Evolutionary conservation across 352 stramenopile species (phyloP), one percentile per base, ranked within the genome.

Genomic region (Blastocystis sp.): DNA sequence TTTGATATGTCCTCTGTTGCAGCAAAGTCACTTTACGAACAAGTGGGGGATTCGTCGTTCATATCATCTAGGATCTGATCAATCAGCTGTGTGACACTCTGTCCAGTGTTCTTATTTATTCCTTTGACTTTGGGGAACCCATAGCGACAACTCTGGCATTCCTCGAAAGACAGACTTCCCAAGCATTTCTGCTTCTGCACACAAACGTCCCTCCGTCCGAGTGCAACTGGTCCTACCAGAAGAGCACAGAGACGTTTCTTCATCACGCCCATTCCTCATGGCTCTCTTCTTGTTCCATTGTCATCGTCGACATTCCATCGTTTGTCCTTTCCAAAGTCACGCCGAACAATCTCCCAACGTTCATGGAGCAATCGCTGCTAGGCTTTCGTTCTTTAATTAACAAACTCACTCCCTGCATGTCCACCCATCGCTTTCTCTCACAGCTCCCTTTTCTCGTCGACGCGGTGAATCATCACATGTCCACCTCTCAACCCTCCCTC

Each of bases 141-240:
- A 32, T 59, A 32, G 51, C n/a, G n/a, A 59, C 51, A 3, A 59
- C 32, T 59, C 4, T 59, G 18, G 11, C n/a, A 2, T 32, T 32
- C 4, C 18, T 59, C 18, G 32, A 11, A 14, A 27, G 11, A 59
- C 42, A 9, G 29, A 53, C 16, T 49, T 51, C 42, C 48, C 2
- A 49, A n/a, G 29, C 34, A 29, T 44, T 72, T 46, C 69, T 81
- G n/a, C 18, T 81, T 44, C 49, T 81, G 4, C 46, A 81, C 53
- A 46, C 29, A 24, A 16, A 81, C n/a, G 69, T 81, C 14, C 69
- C 69, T 64, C 42, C 48, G 16, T 14, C 18, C 14, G 46, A 64
- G 27, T 81, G 69, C 29, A 29, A 29, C 11, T 81, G 69, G 69
- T 64, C 69, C 4, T 81, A 63, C 42, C 40, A 81, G 27, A 81